Evolutionary conservation across 202 grass and related monocot species (phyloP).

Genomic region (Panicum virgatum): DNA sequence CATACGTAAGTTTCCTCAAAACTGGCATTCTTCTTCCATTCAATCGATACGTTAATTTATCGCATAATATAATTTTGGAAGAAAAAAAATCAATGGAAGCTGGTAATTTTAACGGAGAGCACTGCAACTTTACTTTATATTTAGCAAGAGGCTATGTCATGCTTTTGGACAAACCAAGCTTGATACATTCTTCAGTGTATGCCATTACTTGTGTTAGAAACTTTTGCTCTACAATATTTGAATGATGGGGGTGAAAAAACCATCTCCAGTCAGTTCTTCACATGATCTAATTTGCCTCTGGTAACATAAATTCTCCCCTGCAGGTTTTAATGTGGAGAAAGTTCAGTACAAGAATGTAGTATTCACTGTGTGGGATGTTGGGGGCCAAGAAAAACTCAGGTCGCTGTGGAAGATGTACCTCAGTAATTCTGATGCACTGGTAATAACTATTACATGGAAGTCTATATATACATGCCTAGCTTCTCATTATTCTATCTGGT

Average conservation of each 20-base stretch:
- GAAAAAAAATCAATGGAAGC: background rate
- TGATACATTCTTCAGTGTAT: background rate
- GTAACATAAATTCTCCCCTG: slow-evolving; percentile 21
- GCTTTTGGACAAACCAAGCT: slow-evolving; percentile 13
- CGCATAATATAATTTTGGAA: background rate
- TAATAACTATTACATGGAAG: slow-evolving; percentile 42
- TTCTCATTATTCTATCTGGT: slow-evolving; percentile 16
- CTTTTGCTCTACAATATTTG: background rate
- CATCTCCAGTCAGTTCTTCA: background rate
- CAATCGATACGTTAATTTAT: background rate
- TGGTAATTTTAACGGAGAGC: background rate
- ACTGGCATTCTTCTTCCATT: background rate
- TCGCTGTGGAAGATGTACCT: slow-evolving; percentile 94
- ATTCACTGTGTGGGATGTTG: slow-evolving; percentile 98
- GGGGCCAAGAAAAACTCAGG: slow-evolving; percentile 96
- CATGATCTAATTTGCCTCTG: background rate
- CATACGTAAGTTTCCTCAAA: background rate
- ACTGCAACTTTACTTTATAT: background rate
- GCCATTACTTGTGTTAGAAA: background rate
- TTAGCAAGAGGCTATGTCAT: background rate
- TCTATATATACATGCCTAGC: background rate
- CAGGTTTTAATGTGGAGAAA: slow-evolving; percentile 99
- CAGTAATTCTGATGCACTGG: slow-evolving; percentile 92
- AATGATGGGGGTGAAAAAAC: background rate
- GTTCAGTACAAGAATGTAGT: slow-evolving; percentile 96